phyloP scores from a whole-genome alignment of 345 rosid species.

The Linum trigynum region DNA sequence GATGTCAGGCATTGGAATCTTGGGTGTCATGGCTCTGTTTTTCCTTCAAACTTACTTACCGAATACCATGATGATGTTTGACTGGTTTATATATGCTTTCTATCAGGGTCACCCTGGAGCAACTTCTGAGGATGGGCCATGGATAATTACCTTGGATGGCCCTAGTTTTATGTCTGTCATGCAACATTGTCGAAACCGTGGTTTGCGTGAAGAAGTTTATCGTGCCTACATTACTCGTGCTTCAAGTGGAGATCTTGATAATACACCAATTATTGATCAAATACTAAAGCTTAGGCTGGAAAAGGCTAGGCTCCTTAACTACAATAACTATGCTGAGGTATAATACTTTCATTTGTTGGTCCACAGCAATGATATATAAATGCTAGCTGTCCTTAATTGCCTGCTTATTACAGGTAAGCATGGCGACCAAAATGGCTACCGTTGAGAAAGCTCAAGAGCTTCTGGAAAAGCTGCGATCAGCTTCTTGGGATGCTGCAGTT shows the following conservation, averaged over 20 bases:
- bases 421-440: conserved; percentile 94
- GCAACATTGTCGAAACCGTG: conserved; percentile 78
- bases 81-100: conserved; percentile 2
- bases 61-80: neutral
- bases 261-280: conserved; percentile 59
- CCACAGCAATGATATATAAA: neutral
- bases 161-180: conserved; percentile 75
- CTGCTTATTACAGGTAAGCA: conserved; percentile 54
- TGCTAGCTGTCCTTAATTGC: conserved; percentile 12
- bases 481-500: conserved; percentile 85
- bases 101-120: conserved; percentile 71
- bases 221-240: conserved; percentile 63
- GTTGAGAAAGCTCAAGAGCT: conserved; percentile 75
- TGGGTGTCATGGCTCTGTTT: neutral
- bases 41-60: conserved; percentile 3
- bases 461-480: conserved; percentile 69
- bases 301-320: conserved; percentile 69
- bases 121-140: conserved; percentile 76
- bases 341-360: conserved; percentile 11
- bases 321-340: conserved; percentile 90
- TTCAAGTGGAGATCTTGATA: conserved; percentile 70
- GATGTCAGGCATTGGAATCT: conserved; percentile 3
- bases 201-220: conserved; percentile 77
- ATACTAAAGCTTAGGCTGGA: conserved; percentile 67
- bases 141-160: conserved; percentile 73